Base-by-base conservation (phyloP, 352 stramenopile species). In the Plasmopara muralis region DNA sequence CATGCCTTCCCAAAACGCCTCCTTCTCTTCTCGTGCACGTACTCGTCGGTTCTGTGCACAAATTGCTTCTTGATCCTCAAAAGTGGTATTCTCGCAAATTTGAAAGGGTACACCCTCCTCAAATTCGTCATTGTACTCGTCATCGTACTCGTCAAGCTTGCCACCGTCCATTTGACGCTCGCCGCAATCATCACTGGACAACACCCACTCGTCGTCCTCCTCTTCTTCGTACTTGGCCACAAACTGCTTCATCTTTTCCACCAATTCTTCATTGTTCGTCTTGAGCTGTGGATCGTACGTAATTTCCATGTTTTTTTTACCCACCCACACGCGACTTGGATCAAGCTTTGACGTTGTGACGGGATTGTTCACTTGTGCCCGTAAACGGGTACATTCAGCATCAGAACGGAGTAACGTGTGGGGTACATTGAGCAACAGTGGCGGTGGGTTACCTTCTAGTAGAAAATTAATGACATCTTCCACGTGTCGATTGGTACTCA, bases 91-190 rank as follows among this genome's bases (percentile, higher is more conserved):
- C 39, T 83, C 76, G 9, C 71, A 57, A 28, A 85, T 60, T 43
- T 72, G 64, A 40, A 87, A 84, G 15, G 74, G 74, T 42, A 83
- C 76, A 43, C 88, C 89, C 50, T 93, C 82, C 16, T 88, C 82
- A 44, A 87, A 85, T 53, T 93, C 83, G 51, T 93, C 83, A 51
- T 89, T 89, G 66, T 89, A 93, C 50, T 93, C 83, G 57, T 91
- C 83, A 48, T 93, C 72, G 47, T 85, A 87, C 57, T 87, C 77
- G 41, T 85, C 70, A 9, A 77, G 38, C 16, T 60, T 62, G 8
- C 54, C 54, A 2, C 46, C 54, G 51, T 70, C 65, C 38, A 67
- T 20, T 28, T 33, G 38, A 15, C 38, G 34, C 28, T 47, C 55
- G 14, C 14, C 10, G 15, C 52, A 31, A n/a, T 50, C 51, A 6